A percentile compares a stretch with the other conserved stretches of the same genome.
Conservation (phyloP, 371 early-diverging fungal genomes). For the Cladochytrium tenue region DNA sequence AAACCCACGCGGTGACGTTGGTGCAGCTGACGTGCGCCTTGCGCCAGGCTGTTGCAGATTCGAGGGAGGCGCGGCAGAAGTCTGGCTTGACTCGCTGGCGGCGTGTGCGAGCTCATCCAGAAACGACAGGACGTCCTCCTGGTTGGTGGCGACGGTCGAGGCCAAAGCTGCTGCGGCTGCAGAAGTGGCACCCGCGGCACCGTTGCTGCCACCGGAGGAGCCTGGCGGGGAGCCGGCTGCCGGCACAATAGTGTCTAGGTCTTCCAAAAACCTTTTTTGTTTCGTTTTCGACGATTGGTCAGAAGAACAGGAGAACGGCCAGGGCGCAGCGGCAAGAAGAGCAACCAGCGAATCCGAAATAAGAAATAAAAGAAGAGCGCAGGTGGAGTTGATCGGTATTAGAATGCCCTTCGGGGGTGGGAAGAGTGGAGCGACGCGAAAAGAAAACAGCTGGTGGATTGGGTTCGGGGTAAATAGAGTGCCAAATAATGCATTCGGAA, state of each 20-base stretch:
- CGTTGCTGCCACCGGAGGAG: neutral
- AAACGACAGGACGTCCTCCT: slow-evolving; percentile 28
- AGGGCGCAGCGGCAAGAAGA: neutral
- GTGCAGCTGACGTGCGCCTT: neutral
- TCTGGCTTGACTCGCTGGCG: neutral
- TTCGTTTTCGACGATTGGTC: neutral
- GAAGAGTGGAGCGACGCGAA: neutral
- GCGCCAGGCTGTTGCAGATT: neutral
- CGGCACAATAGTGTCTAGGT: neutral
- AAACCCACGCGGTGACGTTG: neutral
- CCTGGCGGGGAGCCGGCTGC: neutral
- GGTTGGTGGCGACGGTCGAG: neutral
- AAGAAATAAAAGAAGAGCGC: neutral
- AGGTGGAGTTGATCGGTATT: neutral
- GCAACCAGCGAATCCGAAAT: neutral
- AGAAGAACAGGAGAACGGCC: neutral
- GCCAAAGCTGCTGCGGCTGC: neutral
- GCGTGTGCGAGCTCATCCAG: slow-evolving; percentile 21
- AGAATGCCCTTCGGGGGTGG: neutral
- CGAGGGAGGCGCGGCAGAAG: neutral
- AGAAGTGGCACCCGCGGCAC: neutral
- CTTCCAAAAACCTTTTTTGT: neutral
- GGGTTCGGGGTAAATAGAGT: neutral
- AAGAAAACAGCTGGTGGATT: too few relatives aligned
- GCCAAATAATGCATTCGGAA: too few relatives aligned